Evolutionary conservation across 352 stramenopile species (phyloP), one percentile per base, ranked within the genome.

Genomic region (Phytopythium sindhum): DNA sequence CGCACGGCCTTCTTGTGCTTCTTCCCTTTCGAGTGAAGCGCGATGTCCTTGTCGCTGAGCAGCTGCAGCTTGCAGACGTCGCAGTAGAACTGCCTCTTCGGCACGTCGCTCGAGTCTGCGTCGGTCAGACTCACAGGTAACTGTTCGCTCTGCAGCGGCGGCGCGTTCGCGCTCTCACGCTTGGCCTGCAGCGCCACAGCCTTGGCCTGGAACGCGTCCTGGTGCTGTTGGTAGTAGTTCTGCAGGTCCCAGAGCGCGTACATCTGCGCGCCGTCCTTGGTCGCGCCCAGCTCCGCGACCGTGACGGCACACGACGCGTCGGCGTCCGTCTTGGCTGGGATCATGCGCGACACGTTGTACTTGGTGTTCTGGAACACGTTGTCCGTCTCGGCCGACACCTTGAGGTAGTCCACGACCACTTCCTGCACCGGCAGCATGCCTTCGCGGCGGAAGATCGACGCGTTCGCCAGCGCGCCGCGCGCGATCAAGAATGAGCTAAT

Each of bases 281-380:
- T 91, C 2, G 77, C 74, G 37, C 74, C 78, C 4, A 95, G 66
- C 10, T 89, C 67, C 0, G 74, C 60, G 21, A 95, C 80, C 28
- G 78, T 89, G 44, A 90, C 80, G 4, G 50, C 29, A 26, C 37
- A 61, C 24, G 55, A 51, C 33, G 55, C 15, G 39, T 51, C 55
- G 39, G 70, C 63, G n/a, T 90, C 80, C 28, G 73, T 72, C 45
- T 87, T 92, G 60, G 69, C 77, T 26, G 87, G 85, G 24, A 95
- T 68, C 87, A 95, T 95, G 29, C 87, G 81, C 61, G 76, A 89
- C 35, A 96, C 65, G 42, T 81, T 94, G 81, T 97, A 97, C 80
- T 97, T 97, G 64, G 87, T 91, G 74, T 97, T 97, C 58, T 95
- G 86, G 55, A 85, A 95, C 54, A 93, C 80, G 47, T 96, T 96